Evolutionary conservation across 2,329 filamentous ascomycete genomes (phyloP).

Genomic region (Hortaea sp.): DNA sequence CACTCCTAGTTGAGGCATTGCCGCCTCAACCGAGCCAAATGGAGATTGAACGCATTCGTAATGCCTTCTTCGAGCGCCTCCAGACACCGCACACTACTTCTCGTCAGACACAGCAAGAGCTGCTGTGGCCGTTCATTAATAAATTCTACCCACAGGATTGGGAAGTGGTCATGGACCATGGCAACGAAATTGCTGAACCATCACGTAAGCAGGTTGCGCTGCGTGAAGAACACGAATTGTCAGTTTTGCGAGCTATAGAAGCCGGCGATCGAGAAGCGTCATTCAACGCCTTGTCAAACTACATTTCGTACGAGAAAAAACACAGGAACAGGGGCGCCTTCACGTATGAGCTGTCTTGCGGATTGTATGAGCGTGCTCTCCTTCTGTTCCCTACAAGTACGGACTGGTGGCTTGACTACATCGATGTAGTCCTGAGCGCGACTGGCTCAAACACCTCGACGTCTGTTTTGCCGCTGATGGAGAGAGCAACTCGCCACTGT

Average conservation of each 20-base stretch:
- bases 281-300: slow-evolving; percentile 49
- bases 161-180: slow-evolving; percentile 62
- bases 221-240: slow-evolving; percentile 54
- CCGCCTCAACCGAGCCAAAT: slow-evolving; percentile 45
- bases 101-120: slow-evolving; percentile 59
- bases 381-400: slow-evolving; percentile 63
- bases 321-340: slow-evolving; percentile 40
- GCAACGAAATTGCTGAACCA: slow-evolving; percentile 52
- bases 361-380: slow-evolving; percentile 70
- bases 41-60: slow-evolving; percentile 54
- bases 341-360: slow-evolving; percentile 44
- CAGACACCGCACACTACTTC: slow-evolving; percentile 63
- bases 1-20: slow-evolving; percentile 60
- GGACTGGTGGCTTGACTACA: slow-evolving; percentile 71
- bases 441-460: background rate
- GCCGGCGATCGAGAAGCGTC: slow-evolving; percentile 48
- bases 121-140: slow-evolving; percentile 65
- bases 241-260: slow-evolving; percentile 49
- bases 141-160: slow-evolving; percentile 55
- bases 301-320: slow-evolving; percentile 70
- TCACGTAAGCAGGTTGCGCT: slow-evolving; percentile 54
- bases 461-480: slow-evolving; percentile 57
- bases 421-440: slow-evolving; percentile 53
- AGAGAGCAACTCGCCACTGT: slow-evolving; percentile 78
- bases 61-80: slow-evolving; percentile 61